These are phyloP conservation scores for Debaryomycetaceae sp. DNA, from an alignment of 1,139 yeast genomes.

Conservation along the genomic window DNA sequence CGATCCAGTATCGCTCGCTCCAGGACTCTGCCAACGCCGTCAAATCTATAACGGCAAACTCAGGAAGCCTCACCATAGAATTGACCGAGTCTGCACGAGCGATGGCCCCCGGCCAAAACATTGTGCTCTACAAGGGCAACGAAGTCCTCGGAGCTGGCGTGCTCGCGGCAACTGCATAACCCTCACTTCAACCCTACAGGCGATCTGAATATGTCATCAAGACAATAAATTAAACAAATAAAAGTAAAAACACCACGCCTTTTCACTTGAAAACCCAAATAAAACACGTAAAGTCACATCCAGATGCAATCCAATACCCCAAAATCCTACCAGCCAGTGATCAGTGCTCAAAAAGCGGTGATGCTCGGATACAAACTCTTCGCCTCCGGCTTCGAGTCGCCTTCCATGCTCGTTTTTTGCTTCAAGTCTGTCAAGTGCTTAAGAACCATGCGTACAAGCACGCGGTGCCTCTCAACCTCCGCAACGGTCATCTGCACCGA, in stretches of 20 bases:
- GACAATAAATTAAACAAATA: slow-evolving; percentile 3
- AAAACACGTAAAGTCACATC: slow-evolving; percentile 1
- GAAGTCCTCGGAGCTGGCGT: slow-evolving; percentile 77
- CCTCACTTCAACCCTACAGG: not conserved
- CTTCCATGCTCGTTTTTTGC: slow-evolving; percentile 10
- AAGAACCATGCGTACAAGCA: slow-evolving; percentile 30
- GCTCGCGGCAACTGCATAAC: slow-evolving; percentile 15
- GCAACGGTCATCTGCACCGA: slow-evolving; percentile 19
- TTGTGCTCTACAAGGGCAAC: slow-evolving; percentile 66
- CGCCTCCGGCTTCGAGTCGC: slow-evolving; percentile 11
- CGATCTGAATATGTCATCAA: slow-evolving; percentile 5
- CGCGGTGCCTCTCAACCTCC: slow-evolving; percentile 34
- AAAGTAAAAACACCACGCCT: not conserved
- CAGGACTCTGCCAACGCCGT: slow-evolving; percentile 47
- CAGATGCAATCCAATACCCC: slow-evolving; percentile 3
- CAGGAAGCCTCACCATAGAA: slow-evolving; percentile 21
- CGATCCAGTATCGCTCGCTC: slow-evolving; percentile 66
- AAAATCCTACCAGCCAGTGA: not conserved
- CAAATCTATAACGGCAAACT: slow-evolving; percentile 12
- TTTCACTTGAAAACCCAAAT: slow-evolving; percentile 3
- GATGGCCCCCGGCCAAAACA: slow-evolving; percentile 85
- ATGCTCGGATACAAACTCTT: slow-evolving; percentile 38
- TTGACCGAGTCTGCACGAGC: slow-evolving; percentile 55
- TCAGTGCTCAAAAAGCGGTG: slow-evolving; percentile 30
- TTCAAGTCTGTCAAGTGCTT: slow-evolving; percentile 21